phyloP scores from a whole-genome alignment of 352 stramenopile genomes.

The Pythium phragmiticola region DNA sequence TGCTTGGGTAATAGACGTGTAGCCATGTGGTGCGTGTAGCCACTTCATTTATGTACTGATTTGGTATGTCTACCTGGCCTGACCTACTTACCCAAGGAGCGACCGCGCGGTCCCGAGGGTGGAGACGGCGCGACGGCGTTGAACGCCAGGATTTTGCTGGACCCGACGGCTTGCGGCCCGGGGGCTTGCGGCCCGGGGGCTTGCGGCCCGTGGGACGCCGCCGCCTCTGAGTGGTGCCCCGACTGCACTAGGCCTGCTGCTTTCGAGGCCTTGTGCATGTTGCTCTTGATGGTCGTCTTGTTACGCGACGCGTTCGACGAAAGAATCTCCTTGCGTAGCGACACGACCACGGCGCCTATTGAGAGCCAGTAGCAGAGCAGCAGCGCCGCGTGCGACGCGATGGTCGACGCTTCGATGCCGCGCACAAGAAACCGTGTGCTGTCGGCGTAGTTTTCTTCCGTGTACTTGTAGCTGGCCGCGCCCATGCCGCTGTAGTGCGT shows the following conservation, averaged over 20 bases:
- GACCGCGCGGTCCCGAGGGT: background rate
- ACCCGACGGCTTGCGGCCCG: background rate
- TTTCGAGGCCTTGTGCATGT: constrained; percentile 17
- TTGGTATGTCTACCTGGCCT: background rate
- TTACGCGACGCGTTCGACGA: constrained; percentile 1
- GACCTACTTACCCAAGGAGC: background rate
- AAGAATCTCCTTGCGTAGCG: constrained; percentile 24
- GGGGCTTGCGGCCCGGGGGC: no score
- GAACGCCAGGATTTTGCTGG: constrained; percentile 3
- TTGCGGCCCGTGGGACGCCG: background rate
- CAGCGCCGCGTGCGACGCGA: constrained; percentile 57
- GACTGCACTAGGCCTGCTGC: constrained; percentile 3
- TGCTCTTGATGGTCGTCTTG: constrained; percentile 15
- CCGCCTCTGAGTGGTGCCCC: constrained; percentile 7
- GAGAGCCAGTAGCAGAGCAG: constrained; percentile 64
- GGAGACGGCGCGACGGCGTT: constrained; percentile 15
- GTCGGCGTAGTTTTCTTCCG: constrained; percentile 34
- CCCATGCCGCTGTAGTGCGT: constrained; percentile 72
- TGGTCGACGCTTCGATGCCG: constrained; percentile 30
- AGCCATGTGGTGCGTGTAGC: background rate
- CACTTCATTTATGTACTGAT: no score
- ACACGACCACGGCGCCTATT: constrained; percentile 23
- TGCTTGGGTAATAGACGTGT: background rate
- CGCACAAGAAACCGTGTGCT: constrained; percentile 34
- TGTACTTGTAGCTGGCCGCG: constrained; percentile 48